Percentiles rank a stretch among this genome's conserved stretches.
Evolutionary conservation across 106 monocot genomes (phyloP).

Genomic region (Dendrobium catenatum): DNA sequence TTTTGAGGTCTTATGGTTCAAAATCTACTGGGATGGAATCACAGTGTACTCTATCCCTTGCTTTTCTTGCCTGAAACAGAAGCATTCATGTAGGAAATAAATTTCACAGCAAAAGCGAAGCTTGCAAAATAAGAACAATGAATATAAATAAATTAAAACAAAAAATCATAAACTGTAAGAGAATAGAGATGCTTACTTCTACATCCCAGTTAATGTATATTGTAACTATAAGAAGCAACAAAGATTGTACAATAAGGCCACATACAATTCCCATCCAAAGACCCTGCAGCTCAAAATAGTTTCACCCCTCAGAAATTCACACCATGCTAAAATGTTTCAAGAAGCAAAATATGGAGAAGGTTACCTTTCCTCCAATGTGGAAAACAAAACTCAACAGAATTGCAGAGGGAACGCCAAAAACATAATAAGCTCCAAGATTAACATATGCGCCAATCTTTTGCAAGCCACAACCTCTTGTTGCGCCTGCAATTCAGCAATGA

Average conservation of each 20-base stretch:
- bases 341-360: too few relatives aligned
- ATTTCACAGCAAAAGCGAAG: too few relatives aligned
- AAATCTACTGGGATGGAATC: slow-evolving; percentile 8
- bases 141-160: too few relatives aligned
- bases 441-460: slow-evolving; percentile 63
- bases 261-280: slow-evolving; percentile 82
- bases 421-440: slow-evolving; percentile 71
- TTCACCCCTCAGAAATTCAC: neutral
- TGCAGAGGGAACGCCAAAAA: slow-evolving; percentile 65
- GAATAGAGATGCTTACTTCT: slow-evolving; percentile 31
- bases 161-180: neutral
- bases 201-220: slow-evolving; percentile 46
- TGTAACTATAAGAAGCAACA: slow-evolving; percentile 33
- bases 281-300: slow-evolving; percentile 31
- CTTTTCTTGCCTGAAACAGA: slow-evolving; percentile 28
- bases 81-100: neutral
- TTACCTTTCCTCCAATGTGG: slow-evolving; percentile 59
- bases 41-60: slow-evolving; percentile 31
- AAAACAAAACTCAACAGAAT: slow-evolving; percentile 53
- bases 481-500: slow-evolving; percentile 18
- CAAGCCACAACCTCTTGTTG: slow-evolving; percentile 59
- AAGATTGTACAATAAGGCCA: slow-evolving; percentile 49
- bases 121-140: too few relatives aligned
- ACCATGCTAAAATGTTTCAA: too few relatives aligned
- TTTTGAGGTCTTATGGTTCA: neutral